Evolutionary conservation across 495 filamentous ascomycete species (phyloP), one percentile per base, ranked within the genome.

Genomic region (Mycothermus thermophilus): DNA sequence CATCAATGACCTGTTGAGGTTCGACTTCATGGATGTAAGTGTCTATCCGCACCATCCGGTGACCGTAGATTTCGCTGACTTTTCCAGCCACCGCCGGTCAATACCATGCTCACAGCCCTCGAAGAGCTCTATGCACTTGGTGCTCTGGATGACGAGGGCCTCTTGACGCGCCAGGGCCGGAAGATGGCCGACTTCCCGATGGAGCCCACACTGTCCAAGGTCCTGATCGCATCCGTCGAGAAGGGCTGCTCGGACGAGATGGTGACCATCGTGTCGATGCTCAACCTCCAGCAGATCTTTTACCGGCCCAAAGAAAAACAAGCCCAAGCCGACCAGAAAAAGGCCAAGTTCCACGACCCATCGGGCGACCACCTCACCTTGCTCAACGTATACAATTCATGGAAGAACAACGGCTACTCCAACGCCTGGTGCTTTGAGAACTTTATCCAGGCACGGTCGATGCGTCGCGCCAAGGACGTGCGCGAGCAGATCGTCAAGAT

Each of bases 151-250:
- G 90, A 99, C 43, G 90, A 99, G 69, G 90, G 90, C 20, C 74
- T 99, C 2, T 59, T 99, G 1, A 99, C 92, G 12, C 76, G 92
- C 4, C 68, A 93, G 7, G 90, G 90, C 5, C 75, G 90, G 13
- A 93, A 93, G 59, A 95, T 96, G 87, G 88, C 90, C 20, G 92
- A 96, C 47, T 95, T 96, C 62, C 90, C 92, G 9, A 95, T 77
- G 74, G 73, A 77, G 27, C 90, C 90, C 3, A 70, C 80, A 4
- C 67, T 95, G 2, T 83, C 86, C 16, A 96, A 96, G 59, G 77
- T 85, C 3, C 67, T 96, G 1, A 90, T 99, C 30, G 77, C 75
- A 3, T 83, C 83, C 0, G 84, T 87, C 3, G 80, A 93, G 9
- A 70, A 92, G 44, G 69, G 78, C 10, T 99, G 90, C 53, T 84